phyloP scores from a whole-genome alignment of 345 rosid genomes.

The Excoecaria agallocha region DNA sequence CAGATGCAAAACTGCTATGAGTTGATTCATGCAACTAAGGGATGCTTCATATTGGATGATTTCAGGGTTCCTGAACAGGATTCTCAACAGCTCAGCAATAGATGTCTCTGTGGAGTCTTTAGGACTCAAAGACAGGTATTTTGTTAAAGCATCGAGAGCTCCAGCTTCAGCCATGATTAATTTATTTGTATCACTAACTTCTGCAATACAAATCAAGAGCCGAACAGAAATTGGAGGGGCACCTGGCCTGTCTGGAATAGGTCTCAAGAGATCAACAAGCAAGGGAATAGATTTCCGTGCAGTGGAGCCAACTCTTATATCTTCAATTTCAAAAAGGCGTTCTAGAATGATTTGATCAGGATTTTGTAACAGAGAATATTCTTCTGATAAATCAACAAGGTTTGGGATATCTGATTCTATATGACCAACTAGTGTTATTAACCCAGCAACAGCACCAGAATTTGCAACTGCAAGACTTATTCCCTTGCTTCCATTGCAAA shows the following conservation, averaged over 20 bases:
- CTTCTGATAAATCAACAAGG: slow-evolving; percentile 57
- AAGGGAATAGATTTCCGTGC: slow-evolving; percentile 79
- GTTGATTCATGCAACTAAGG: slow-evolving; percentile 72
- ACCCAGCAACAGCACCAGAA: slow-evolving; percentile 79
- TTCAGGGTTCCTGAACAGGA: slow-evolving; percentile 68
- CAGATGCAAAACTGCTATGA: slow-evolving; percentile 75
- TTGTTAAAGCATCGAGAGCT: slow-evolving; percentile 80
- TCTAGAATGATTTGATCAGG: slow-evolving; percentile 72
- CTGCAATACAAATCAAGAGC: slow-evolving; percentile 61
- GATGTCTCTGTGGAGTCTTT: slow-evolving; percentile 77
- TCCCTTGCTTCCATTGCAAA: slow-evolving; percentile 60
- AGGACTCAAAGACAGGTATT: slow-evolving; percentile 74
- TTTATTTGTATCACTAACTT: slow-evolving; percentile 72
- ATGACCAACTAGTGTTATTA: slow-evolving; percentile 68
- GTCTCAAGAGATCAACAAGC: slow-evolving; percentile 84
- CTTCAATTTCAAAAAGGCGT: slow-evolving; percentile 71
- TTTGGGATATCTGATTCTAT: slow-evolving; percentile 53
- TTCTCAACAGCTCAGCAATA: slow-evolving; percentile 66
- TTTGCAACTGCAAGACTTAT: slow-evolving; percentile 65
- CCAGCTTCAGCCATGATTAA: slow-evolving; percentile 85
- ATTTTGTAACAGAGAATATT: slow-evolving; percentile 51
- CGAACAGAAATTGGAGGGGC: slow-evolving; percentile 79
- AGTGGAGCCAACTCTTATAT: slow-evolving; percentile 65
- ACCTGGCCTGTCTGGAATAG: slow-evolving; percentile 80
- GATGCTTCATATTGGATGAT: slow-evolving; percentile 63